phyloP scores from a whole-genome alignment of 2,329 filamentous ascomycete genomes.

The Fusarium sterilihyphosum region DNA sequence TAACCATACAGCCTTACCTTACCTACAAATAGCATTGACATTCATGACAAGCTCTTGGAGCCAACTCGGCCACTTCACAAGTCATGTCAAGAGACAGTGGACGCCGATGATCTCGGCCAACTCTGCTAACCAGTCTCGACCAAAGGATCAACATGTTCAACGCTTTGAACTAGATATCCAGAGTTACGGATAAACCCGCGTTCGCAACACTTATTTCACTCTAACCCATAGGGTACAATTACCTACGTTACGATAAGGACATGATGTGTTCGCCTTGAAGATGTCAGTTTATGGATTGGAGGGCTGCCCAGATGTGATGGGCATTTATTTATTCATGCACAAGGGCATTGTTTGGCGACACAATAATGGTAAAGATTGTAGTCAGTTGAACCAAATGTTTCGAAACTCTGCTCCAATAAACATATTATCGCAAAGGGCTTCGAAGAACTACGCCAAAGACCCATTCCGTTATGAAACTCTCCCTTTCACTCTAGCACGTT shows the following conservation, averaged over 20 bases:
- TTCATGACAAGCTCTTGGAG: neutral
- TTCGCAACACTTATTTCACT: neutral
- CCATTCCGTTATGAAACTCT: constrained; percentile 7
- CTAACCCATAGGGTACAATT: neutral
- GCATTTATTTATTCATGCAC: neutral
- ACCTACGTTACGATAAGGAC: neutral
- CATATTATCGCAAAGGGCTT: neutral
- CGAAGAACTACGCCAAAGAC: constrained; percentile 4
- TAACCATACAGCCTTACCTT: neutral
- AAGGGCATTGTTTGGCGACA: neutral
- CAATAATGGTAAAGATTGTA: constrained; percentile 3
- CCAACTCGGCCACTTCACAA: neutral
- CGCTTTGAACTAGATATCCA: neutral
- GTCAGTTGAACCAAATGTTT: neutral
- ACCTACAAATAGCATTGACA: neutral
- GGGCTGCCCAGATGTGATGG: neutral
- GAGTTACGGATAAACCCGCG: neutral
- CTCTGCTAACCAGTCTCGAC: constrained; percentile 3
- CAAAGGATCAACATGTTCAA: neutral
- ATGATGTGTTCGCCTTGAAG: neutral
- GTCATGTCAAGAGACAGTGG: constrained; percentile 1
- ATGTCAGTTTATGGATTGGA: neutral
- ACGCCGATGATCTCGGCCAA: constrained; percentile 10
- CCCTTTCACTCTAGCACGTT: constrained; percentile 24
- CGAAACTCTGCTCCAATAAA: neutral